Conservation (phyloP, 2,329 filamentous ascomycete species). For the Pochonia chlamydosporia region DNA sequence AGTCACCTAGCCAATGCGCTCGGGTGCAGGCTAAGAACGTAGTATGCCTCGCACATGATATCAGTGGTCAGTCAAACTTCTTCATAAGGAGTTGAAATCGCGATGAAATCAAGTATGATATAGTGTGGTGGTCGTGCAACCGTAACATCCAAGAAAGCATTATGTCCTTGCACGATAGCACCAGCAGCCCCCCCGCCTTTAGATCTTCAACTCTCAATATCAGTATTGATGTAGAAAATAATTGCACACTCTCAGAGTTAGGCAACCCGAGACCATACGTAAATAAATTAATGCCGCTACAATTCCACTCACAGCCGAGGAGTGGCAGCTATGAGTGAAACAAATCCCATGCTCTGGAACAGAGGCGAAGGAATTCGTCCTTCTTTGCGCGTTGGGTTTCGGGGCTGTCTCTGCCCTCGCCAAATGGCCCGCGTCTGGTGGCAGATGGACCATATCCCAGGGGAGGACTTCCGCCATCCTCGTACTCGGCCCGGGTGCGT, state of each 20-base stretch:
- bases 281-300: no score
- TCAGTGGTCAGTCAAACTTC: neutral
- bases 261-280: no score
- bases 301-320: neutral
- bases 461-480: constrained; percentile 83
- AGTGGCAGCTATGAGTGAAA: constrained; percentile 72
- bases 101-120: neutral
- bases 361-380: constrained; percentile 83
- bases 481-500: constrained; percentile 83
- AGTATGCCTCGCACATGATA: neutral
- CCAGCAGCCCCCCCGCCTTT: no score
- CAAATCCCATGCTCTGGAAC: constrained; percentile 89
- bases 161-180: no score
- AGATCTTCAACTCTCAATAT: no score
- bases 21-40: neutral
- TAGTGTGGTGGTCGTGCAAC: neutral
- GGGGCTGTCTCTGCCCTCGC: constrained; percentile 74
- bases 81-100: neutral
- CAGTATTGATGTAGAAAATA: no score
- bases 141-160: no score
- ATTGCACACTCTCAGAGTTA: no score
- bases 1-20: neutral
- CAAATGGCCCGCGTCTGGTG: constrained; percentile 64
- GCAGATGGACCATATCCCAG: constrained; percentile 66
- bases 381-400: constrained; percentile 82